Base-by-base conservation (phyloP, 2,329 filamentous ascomycete genomes). In the Claviceps sp. region DNA sequence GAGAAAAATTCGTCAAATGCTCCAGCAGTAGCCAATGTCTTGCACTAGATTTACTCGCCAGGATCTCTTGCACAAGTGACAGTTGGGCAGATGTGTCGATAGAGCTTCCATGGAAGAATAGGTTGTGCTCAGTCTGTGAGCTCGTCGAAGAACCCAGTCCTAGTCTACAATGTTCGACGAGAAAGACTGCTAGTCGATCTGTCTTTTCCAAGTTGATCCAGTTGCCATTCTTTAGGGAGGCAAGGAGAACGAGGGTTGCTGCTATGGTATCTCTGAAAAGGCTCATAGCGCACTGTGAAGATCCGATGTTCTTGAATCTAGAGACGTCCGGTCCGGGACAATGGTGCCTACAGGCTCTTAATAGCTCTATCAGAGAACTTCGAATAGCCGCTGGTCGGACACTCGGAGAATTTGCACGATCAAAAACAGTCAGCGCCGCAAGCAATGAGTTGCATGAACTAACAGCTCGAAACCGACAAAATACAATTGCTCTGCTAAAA, bases 291-390 rank as follows among this genome's bases (percentile, higher is more conserved):
- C 88, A 95, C 65, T 81, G 81, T 4, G 70, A 72, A 16, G 74
- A 80, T 50, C 56, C 70, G 0, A 71, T 74, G 3, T 72, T 86
- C 50, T 69, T 91, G 34, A 79, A 86, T 56, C 70, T 96, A 2
- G 78, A 83, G 54, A 72, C 70, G 1, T 89, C 87, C 8, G 65
- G 70, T 0, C 70, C 88, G 42, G 89, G 87, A 0, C 83, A 90
- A 60, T 91, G 87, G 79, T 90, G 88, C 61, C 70, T 96, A 4
- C 80, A 85, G 58, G 88, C 85, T 0, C 71, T 97, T 41, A 83
- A 84, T 56, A 95, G 90, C 65, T 94, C 90, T 1, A 67, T 88
- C 20, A 79, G 91, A 62, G 93, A 97, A 64, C 71, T 97, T 30
- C 82, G 91, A 37, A 79, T 96, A 59, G 85, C 85, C 40, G 86